Evolutionary conservation across 2,329 filamentous ascomycete genomes (phyloP), one percentile per base, ranked within the genome.

Genomic region (Rutstroemia sp.): DNA sequence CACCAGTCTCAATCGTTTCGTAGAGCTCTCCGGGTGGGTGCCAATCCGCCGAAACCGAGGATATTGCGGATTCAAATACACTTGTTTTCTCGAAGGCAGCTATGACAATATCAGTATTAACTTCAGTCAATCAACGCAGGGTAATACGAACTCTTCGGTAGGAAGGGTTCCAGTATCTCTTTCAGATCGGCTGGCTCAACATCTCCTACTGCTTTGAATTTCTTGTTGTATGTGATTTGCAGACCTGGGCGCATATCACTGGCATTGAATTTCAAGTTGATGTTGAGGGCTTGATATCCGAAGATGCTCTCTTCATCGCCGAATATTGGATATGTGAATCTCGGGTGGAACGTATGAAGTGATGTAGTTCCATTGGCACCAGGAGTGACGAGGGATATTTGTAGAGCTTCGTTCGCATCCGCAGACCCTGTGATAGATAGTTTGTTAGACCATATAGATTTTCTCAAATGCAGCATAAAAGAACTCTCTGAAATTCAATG

Each of bases 301-400:
- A 95, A 92, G 61, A 97, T 92, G 30, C 80, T 81, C 72, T 99
- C 91, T 8, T 94, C 86, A n/a, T 97, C 87, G 66, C 90, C 90
- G 64, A 97, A 96, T 61, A 99, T 87, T 1, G 89, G 77, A 71
- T 97, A 96, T 17, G 92, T 96, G 70, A 92, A 95, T 67, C 82
- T 81, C 0, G 94, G 95, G 59, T 89, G 79, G 71, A 99, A 97
- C 27, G 81, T 80, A 25, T 81, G 78, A 63, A 86, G 73, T 34
- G 78, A 80, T 64, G 80, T 82, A 50, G 80, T 68, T 61, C 76
- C 75, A 7, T 72, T 72, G 17, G 75, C 70, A 5, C 75, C 72
- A 10, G 80, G 76, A 42, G 75, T 73, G 17, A 82, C 73, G 38
- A 88, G 76, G 52, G 80, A 82, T 65, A 90, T 77, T 53, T 74